phyloP scores from a whole-genome alignment of 139 green algal species.

The Tetradesmus obliquus region DNA sequence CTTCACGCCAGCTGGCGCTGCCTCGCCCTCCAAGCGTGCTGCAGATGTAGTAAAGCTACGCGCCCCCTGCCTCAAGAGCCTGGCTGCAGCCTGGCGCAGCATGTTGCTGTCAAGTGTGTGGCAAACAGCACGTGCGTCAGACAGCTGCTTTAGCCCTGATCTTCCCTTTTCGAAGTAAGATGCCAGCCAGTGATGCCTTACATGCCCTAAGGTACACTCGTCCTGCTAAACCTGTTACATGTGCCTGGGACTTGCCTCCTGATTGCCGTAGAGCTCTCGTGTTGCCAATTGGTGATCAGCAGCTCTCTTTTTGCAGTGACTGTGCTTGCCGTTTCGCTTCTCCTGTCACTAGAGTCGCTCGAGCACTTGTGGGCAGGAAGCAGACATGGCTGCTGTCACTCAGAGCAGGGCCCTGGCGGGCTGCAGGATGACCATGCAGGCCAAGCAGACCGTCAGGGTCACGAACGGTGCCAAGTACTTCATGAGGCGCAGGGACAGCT shows the following conservation, averaged over 20 bases:
- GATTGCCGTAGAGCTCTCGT: not conserved
- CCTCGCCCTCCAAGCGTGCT: constrained; percentile 42
- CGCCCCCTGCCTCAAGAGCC: constrained; percentile 20
- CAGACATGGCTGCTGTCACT: constrained; percentile 34
- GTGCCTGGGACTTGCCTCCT: not conserved
- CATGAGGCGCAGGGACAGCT: constrained; percentile 56
- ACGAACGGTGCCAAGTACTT: constrained; percentile 48
- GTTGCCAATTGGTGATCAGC: not conserved
- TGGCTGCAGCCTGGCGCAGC: constrained; percentile 12
- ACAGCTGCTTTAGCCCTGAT: not conserved
- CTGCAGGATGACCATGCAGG: constrained; percentile 16
- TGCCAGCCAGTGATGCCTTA: not conserved
- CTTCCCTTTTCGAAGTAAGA: not conserved
- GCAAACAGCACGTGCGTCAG: not conserved
- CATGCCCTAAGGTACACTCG: not conserved
- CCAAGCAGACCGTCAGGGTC: not conserved
- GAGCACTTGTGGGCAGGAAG: constrained; percentile 13
- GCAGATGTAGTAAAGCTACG: constrained; percentile 33
- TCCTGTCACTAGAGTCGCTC: not conserved
- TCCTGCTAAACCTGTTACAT: not conserved
- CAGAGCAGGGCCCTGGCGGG: constrained; percentile 36
- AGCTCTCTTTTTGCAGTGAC: not conserved
- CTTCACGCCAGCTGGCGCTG: constrained; percentile 58
- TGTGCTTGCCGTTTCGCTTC: not conserved
- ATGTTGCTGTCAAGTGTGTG: constrained; percentile 10